These are phyloP conservation scores for Hericium rajendrae DNA, from an alignment of 768 basidiomycete genomes.

Conservation along the genomic window DNA sequence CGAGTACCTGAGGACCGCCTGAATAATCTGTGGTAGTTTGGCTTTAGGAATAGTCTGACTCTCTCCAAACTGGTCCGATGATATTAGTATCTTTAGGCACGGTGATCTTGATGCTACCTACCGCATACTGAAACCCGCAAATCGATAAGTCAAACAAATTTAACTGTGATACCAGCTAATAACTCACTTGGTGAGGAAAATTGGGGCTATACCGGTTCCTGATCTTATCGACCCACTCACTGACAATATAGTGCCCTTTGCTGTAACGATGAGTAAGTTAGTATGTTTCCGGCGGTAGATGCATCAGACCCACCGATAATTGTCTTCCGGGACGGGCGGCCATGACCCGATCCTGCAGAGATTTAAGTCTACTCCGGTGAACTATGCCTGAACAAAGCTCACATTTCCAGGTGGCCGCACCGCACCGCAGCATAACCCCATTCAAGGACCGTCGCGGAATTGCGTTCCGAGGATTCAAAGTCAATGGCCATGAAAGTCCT, in stretches of 20 bases:
- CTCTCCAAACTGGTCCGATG: conserved; percentile 55
- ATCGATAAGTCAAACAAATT: conserved; percentile 8
- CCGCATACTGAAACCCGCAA: conserved; percentile 45
- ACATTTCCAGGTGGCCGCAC: conserved; percentile 64
- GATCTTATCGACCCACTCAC: conserved; percentile 58
- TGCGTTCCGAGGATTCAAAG: conserved; percentile 70
- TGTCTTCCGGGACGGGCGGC: conserved; percentile 68
- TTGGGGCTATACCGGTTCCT: conserved; percentile 53
- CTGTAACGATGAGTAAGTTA: conserved; percentile 19
- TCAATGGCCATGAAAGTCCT: conserved; percentile 70
- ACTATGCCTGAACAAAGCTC: conserved; percentile 17
- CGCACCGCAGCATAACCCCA: conserved; percentile 79
- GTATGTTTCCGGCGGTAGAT: not conserved
- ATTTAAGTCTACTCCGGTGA: too few species aligned
- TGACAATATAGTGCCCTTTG: conserved; percentile 65
- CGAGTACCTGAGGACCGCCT: conserved; percentile 59
- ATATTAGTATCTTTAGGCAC: conserved; percentile 1
- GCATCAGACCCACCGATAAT: conserved; percentile 49
- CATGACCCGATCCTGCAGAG: conserved; percentile 49
- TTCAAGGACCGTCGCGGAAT: conserved; percentile 57
- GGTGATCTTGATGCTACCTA: conserved; percentile 21
- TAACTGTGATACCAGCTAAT: conserved; percentile 13
- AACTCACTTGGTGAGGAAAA: conserved; percentile 64
- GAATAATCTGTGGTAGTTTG: conserved; percentile 64
- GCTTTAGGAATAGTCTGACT: conserved; percentile 58